These are phyloP conservation scores for Acorus gramineus DNA, from an alignment of 106 monocot genomes.

Conservation along the genomic window DNA sequence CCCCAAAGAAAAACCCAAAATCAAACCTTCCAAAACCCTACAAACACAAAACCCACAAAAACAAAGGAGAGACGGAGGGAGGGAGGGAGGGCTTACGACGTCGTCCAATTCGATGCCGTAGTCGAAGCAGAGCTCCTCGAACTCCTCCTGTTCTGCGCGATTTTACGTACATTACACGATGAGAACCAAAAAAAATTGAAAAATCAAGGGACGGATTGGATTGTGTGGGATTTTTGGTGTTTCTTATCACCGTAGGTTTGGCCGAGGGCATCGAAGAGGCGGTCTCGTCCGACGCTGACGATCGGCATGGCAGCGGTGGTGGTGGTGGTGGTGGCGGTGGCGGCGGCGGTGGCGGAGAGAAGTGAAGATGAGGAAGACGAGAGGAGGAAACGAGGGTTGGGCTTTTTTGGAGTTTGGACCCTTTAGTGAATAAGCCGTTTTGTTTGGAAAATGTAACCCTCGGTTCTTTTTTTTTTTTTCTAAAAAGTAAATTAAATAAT, in stretches of 20 bases:
- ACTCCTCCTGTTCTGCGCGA: slow-evolving; percentile 68
- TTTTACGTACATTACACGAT: slow-evolving; percentile 1
- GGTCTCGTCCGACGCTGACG: slow-evolving; percentile 57
- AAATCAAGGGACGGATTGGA: neutral
- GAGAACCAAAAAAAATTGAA: neutral
- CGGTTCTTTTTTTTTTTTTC: too few species aligned
- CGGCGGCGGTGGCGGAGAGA: neutral
- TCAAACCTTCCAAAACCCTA: neutral
- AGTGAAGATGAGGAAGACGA: too few species aligned
- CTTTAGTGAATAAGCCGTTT: too few species aligned
- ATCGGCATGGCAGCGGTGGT: slow-evolving; percentile 43
- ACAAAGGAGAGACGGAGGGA: neutral
- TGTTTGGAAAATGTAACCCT: too few species aligned
- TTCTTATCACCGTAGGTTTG: slow-evolving; percentile 31
- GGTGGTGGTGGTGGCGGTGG: neutral
- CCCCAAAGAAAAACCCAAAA: neutral
- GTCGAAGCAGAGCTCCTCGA: slow-evolving; percentile 86
- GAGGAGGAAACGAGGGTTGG: too few species aligned
- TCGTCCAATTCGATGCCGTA: slow-evolving; percentile 97
- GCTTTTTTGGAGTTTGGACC: too few species aligned
- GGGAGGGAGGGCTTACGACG: slow-evolving; percentile 31
- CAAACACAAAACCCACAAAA: neutral
- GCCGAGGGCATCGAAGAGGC: slow-evolving; percentile 50
- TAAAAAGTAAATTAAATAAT: too few species aligned
- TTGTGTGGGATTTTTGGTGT: neutral